phyloP scores from a whole-genome alignment of 2,329 filamentous ascomycete genomes.

The Orbilia ellipsospora region DNA sequence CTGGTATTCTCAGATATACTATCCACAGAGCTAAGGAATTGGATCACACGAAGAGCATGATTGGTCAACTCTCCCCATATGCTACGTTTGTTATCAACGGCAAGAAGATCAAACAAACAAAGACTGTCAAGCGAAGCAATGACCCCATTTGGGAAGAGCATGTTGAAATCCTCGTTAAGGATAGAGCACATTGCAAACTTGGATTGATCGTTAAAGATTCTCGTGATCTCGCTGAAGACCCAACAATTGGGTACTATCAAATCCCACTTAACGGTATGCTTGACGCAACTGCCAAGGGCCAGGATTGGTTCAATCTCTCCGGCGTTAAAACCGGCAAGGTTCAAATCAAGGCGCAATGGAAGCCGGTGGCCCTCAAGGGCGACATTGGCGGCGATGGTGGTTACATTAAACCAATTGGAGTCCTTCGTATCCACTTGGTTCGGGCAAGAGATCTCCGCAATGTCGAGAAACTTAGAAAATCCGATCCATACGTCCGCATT shows the following conservation, averaged over 20 bases:
- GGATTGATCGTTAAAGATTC: conserved; percentile 96
- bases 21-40: conserved; percentile 97
- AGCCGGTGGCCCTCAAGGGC: conserved; percentile 87
- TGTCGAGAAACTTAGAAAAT: conserved; percentile 94
- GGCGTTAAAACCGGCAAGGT: conserved; percentile 84
- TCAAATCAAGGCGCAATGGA: conserved; percentile 94
- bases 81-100: conserved; percentile 88
- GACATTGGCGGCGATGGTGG: conserved; percentile 77
- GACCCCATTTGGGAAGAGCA: conserved; percentile 95
- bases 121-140: conserved; percentile 95
- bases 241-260: conserved; percentile 88
- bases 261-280: conserved; percentile 95
- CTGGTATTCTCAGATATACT: conserved; percentile 91
- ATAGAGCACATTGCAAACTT: conserved; percentile 87
- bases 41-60: conserved; percentile 88
- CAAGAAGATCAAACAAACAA: conserved; percentile 87
- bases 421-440: conserved; percentile 93
- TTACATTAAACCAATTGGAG: conserved; percentile 92
- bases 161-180: conserved; percentile 94
- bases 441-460: conserved; percentile 86
- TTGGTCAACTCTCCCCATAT: conserved; percentile 92
- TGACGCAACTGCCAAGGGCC: conserved; percentile 87
- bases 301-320: conserved; percentile 93
- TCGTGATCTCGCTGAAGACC: conserved; percentile 83
- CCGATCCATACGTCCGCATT: conserved; percentile 91